phyloP scores from a whole-genome alignment of 164 flowering plant genomes.

The Aristolochia fimbriata region DNA sequence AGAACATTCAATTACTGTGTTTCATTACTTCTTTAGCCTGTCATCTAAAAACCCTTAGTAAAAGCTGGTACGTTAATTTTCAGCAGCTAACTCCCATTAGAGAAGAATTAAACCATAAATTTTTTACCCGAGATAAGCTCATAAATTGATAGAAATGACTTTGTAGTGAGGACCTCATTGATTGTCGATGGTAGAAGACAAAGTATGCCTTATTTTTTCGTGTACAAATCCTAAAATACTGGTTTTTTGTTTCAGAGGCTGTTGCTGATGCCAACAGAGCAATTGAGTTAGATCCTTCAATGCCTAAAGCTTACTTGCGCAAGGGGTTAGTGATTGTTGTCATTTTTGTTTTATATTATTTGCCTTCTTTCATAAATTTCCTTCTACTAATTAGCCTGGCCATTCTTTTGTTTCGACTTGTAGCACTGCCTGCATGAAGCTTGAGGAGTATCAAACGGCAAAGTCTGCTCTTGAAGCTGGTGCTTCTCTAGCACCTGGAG shows the following conservation, averaged over 20 bases:
- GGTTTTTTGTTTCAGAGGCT: slow-evolving; percentile 39
- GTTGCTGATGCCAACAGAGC: slow-evolving; percentile 75
- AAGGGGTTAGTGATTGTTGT: slow-evolving; percentile 50
- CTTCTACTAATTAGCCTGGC: neutral
- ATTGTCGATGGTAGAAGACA: neutral
- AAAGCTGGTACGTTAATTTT: too few species aligned
- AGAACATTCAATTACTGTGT: too few species aligned
- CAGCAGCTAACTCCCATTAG: too few species aligned
- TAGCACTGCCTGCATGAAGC: slow-evolving; percentile 73
- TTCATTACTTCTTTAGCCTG: too few species aligned
- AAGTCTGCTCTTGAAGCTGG: slow-evolving; percentile 72
- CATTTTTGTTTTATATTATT: neutral
- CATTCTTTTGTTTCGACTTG: neutral
- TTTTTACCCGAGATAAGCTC: too few species aligned
- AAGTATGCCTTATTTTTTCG: neutral
- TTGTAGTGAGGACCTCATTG: too few species aligned
- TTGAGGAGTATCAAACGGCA: slow-evolving; percentile 90
- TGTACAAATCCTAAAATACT: neutral
- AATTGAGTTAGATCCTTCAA: slow-evolving; percentile 52
- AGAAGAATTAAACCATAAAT: too few species aligned
- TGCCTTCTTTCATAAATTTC: neutral
- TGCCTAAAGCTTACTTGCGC: slow-evolving; percentile 64
- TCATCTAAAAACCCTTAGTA: too few species aligned
- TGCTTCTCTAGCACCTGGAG: slow-evolving; percentile 53
- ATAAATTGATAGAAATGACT: too few species aligned